A percentile compares a stretch with the other conserved stretches of the same genome.
Conservation (phyloP, 23 red algal genomes). For the Gracilaria gracilis region DNA sequence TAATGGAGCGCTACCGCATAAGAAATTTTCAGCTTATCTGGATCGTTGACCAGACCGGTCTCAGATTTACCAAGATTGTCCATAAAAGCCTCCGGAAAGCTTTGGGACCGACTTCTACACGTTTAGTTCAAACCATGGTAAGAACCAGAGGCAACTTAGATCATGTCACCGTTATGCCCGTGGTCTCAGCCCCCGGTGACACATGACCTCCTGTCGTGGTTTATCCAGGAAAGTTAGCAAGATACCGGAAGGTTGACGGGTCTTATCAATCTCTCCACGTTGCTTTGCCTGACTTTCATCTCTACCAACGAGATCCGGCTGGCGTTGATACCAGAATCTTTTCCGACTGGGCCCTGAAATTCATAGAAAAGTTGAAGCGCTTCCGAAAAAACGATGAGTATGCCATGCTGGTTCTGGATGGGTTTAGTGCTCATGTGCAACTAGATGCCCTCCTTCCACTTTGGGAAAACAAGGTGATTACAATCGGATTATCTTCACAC, state of each 20-base stretch:
- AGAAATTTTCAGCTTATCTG: no score
- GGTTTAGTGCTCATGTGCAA: constrained; percentile 23
- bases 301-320: not conserved
- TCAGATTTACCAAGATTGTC: no score
- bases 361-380: no score
- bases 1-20: no score
- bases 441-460: not conserved
- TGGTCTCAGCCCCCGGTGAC: not conserved
- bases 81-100: constrained; percentile 1
- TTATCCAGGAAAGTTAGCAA: constrained; percentile 1
- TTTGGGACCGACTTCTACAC: no score
- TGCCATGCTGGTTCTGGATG: not conserved
- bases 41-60: no score
- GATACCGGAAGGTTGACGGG: not conserved
- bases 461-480: not conserved
- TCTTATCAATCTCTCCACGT: not conserved
- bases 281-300: not conserved
- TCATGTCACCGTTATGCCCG: not conserved
- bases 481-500: not conserved
- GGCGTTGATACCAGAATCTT: not conserved
- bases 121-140: no score
- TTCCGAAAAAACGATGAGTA: no score
- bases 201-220: no score
- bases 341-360: no score
- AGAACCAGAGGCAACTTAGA: not conserved